Evolutionary conservation across 1,139 yeast species (phyloP), one percentile per base, ranked within the genome.

Genomic region (Taphrina sp.): DNA sequence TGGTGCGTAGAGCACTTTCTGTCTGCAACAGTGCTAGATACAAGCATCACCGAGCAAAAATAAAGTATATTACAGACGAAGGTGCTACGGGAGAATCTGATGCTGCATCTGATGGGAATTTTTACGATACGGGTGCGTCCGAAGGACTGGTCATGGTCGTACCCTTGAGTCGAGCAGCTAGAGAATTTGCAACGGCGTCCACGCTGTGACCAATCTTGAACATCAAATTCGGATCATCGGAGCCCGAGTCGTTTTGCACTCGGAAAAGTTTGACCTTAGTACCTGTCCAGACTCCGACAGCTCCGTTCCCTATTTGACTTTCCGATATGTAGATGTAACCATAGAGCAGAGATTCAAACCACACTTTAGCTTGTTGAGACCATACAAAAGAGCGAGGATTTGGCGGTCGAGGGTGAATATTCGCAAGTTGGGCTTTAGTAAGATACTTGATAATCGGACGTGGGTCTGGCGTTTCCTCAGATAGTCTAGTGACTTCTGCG

Each of bases 271-370:
- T 49, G 28, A 49, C 54, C n/a, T 49, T 33, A n/a, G 49, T 52
- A 12, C 56, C 56, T 20, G 56, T 52, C 56, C 56, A 52, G 16
- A 52, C 56, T 3, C 56, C 56, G 16, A 52, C 56, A 12, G 56
- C 49, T 10, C 56, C 56, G 23, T 31, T 42, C 7, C 41, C 45
- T 20, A 52, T 44, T 26, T 42, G 49, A 8, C 43, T 52, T 8
- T 74, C 72, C 22, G 75, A 69, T 51, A 77, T 76, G 65, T 79
- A 86, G 0, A 86, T 76, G 53, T 76, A 74, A 1, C 83, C 80
- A 82, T 89, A 86, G 31, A 86, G 65, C 14, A 85, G 71, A 12
- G 85, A 78, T 43, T 78, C 74, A 66, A 86, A 83, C 95, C 95
- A 88, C 0, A 90, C 89, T 35, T 85, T 72, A 0, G 92, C 80